phyloP scores from a whole-genome alignment of 441 rosid genomes.

The Viola pubescens region DNA sequence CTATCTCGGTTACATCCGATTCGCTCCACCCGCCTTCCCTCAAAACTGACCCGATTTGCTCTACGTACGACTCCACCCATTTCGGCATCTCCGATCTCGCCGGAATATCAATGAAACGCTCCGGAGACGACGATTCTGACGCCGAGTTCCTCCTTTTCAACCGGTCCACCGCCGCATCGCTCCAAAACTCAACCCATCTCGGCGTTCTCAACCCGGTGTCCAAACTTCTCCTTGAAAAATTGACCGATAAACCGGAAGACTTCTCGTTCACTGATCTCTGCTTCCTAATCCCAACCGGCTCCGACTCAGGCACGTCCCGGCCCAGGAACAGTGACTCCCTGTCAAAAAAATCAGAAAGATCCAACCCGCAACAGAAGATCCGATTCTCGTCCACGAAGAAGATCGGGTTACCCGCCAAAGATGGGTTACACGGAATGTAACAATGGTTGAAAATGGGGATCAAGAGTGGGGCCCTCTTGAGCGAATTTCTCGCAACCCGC shows the following conservation, averaged over 20 bases:
- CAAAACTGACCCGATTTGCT: conserved; percentile 67
- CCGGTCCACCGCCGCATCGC: conserved; percentile 78
- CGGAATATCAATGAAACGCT: conserved; percentile 59
- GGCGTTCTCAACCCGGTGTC: conserved; percentile 52
- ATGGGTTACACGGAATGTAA: conserved; percentile 84
- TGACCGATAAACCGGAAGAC: conserved; percentile 39
- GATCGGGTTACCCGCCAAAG: conserved; percentile 85
- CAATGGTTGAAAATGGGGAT: conserved; percentile 90
- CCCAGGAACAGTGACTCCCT: conserved; percentile 53
- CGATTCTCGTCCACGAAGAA: conserved; percentile 83
- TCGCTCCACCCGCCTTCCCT: conserved; percentile 85
- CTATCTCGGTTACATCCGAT: conserved; percentile 60
- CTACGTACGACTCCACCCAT: conserved; percentile 79
- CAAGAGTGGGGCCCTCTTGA: conserved; percentile 79
- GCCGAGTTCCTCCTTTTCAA: conserved; percentile 62
- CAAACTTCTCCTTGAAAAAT: conserved; percentile 54
- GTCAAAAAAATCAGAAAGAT: conserved; percentile 78
- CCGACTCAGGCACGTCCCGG: conserved; percentile 23
- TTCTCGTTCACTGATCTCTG: conserved; percentile 65
- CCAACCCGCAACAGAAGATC: conserved; percentile 88
- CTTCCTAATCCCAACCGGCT: conserved; percentile 31
- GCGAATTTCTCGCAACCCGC: conserved; percentile 75
- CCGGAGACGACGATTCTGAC: conserved; percentile 67
- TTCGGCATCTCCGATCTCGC: conserved; percentile 55
- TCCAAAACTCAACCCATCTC: conserved; percentile 96